Percentiles rank a stretch among this genome's conserved stretches.
phyloP scores from a whole-genome alignment of 140 eudicot species.

The Ambrosia hybrid region DNA sequence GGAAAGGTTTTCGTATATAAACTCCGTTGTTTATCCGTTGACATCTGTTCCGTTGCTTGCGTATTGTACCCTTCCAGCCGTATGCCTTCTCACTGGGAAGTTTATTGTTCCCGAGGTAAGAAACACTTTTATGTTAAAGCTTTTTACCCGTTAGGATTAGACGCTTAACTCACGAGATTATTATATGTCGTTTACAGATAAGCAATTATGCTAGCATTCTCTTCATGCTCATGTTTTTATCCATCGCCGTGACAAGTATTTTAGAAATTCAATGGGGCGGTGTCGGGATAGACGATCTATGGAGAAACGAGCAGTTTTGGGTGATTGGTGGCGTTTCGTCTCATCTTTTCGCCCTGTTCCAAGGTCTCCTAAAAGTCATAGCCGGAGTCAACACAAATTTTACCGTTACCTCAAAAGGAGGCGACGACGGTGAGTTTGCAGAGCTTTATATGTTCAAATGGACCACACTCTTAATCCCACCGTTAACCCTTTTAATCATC shows the following conservation, averaged over 20 bases:
- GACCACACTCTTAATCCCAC: constrained; percentile 84
- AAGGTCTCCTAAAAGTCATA: constrained; percentile 90
- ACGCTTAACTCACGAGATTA: not conserved
- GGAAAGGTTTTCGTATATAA: constrained; percentile 87
- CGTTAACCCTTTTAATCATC: constrained; percentile 64
- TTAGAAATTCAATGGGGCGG: constrained; percentile 96
- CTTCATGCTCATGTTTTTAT: constrained; percentile 81
- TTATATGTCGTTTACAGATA: constrained; percentile 51
- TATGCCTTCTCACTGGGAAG: constrained; percentile 94
- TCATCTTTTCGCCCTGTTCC: constrained; percentile 84
- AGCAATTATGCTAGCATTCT: constrained; percentile 91
- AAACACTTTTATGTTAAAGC: not conserved
- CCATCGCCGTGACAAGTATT: constrained; percentile 80
- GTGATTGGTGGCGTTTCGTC: constrained; percentile 92
- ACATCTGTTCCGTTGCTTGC: constrained; percentile 85
- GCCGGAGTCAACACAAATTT: constrained; percentile 96
- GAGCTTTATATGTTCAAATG: constrained; percentile 89
- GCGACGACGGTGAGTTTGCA: constrained; percentile 83
- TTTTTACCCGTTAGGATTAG: not conserved
- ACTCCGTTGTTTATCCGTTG: constrained; percentile 90
- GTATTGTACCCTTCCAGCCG: constrained; percentile 91
- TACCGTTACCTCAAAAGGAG: constrained; percentile 91
- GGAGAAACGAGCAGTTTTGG: constrained; percentile 99
- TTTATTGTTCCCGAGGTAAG: constrained; percentile 96
- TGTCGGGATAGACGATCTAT: constrained; percentile 81